phyloP scores from a whole-genome alignment of 2,329 filamentous ascomycete genomes.

The Sclerotinia glacialis region DNA sequence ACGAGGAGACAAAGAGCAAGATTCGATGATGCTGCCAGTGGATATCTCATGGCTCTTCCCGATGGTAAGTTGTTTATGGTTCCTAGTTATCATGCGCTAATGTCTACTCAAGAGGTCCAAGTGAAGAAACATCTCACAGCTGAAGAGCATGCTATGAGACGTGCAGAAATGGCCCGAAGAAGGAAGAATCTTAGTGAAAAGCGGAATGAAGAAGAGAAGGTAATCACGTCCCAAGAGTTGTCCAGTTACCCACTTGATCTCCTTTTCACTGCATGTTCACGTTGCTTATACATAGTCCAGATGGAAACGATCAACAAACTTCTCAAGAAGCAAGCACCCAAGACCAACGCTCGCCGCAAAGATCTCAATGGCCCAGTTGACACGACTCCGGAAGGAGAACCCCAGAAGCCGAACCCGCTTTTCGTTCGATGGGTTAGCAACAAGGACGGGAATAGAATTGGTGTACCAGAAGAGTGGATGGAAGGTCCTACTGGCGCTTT shows the following conservation, averaged over 20 bases:
- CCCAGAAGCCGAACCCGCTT: constrained; percentile 53
- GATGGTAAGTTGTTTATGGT: constrained; percentile 37
- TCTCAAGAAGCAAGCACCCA: constrained; percentile 80
- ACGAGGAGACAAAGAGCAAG: constrained; percentile 66
- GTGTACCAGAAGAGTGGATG: constrained; percentile 67
- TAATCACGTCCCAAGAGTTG: constrained; percentile 34
- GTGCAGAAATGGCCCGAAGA: constrained; percentile 70
- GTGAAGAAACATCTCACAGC: constrained; percentile 70
- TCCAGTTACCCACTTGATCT: constrained; percentile 11
- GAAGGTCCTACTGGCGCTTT: constrained; percentile 58
- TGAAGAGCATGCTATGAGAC: constrained; percentile 69
- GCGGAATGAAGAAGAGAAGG: constrained; percentile 76
- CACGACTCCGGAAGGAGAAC: constrained; percentile 48
- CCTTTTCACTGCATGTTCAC: background rate
- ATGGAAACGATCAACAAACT: constrained; percentile 91
- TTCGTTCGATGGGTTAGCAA: constrained; percentile 71
- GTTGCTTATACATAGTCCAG: constrained; percentile 43
- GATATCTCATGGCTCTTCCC: constrained; percentile 45
- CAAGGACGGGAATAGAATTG: constrained; percentile 60
- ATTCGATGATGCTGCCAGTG: constrained; percentile 50
- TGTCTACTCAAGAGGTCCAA: constrained; percentile 54
- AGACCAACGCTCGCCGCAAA: constrained; percentile 55
- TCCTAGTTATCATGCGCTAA: constrained; percentile 26
- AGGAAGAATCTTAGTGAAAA: constrained; percentile 74
- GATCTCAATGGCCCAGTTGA: constrained; percentile 44